Conservation (phyloP, 2,329 filamentous ascomycete genomes). For the Sclerotinia glacialis region DNA sequence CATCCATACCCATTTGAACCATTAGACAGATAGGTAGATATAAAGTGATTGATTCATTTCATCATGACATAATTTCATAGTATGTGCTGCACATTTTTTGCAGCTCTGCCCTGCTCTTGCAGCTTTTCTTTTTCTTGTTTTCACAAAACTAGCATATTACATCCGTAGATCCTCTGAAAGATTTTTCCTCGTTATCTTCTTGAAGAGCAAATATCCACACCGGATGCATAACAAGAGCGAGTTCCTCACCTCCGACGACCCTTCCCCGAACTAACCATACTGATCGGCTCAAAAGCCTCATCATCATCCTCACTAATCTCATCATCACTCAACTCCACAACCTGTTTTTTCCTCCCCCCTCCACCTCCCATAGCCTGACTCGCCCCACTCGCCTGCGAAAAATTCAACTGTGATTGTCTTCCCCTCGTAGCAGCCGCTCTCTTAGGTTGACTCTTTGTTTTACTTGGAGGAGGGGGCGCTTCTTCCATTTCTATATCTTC, state of each 20-base stretch:
- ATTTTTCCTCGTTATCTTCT: no score
- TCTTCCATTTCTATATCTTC: slow-evolving; percentile 54
- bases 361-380: slow-evolving; percentile 11
- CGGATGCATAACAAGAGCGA: no score
- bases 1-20: not conserved
- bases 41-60: not conserved
- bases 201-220: no score
- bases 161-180: no score
- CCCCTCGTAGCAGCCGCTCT: slow-evolving; percentile 33
- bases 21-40: not conserved
- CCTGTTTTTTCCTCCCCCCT: slow-evolving; percentile 26
- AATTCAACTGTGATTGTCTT: slow-evolving; percentile 51
- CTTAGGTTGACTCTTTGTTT: slow-evolving; percentile 39
- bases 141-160: no score
- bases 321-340: slow-evolving; percentile 62
- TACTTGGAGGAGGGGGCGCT: slow-evolving; percentile 40
- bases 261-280: slow-evolving; percentile 11
- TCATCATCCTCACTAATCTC: slow-evolving; percentile 55
- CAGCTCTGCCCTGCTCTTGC: no score
- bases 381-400: slow-evolving; percentile 42
- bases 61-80: not conserved
- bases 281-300: slow-evolving; percentile 53
- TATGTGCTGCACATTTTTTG: no score
- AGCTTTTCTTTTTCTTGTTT: not conserved
- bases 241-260: not conserved